phyloP scores from a whole-genome alignment of 2,329 filamentous ascomycete genomes.

The Calycina herbarum region DNA sequence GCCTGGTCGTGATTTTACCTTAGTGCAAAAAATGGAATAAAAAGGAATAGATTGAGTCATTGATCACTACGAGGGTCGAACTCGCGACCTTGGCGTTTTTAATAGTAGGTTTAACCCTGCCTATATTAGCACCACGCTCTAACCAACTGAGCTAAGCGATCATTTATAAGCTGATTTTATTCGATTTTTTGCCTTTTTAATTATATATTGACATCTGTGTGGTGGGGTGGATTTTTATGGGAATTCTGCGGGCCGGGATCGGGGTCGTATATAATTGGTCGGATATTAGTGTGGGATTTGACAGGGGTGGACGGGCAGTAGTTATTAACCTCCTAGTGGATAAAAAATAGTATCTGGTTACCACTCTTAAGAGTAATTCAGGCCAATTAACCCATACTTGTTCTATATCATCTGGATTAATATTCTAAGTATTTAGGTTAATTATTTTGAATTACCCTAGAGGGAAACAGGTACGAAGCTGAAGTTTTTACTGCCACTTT shows the following conservation, averaged over 20 bases:
- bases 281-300: neutral
- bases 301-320: too few species aligned
- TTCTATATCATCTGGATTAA: too few species aligned
- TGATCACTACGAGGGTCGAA: neutral
- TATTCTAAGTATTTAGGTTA: too few species aligned
- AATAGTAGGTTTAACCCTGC: too few species aligned
- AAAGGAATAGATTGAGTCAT: neutral
- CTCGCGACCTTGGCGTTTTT: neutral
- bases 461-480: too few species aligned
- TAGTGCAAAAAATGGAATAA: neutral
- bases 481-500: too few species aligned
- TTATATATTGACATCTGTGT: neutral
- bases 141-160: constrained; percentile 2
- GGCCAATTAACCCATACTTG: too few species aligned
- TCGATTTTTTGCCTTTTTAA: neutral
- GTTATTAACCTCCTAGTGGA: too few species aligned
- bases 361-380: too few species aligned
- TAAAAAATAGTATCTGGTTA: too few species aligned
- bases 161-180: neutral
- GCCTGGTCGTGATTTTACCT: neutral
- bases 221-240: neutral
- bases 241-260: neutral
- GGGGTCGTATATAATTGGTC: neutral
- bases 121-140: neutral
- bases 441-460: too few species aligned